Conservation (phyloP, 2,329 filamentous ascomycete genomes). For the Neofusicoccum laricinum region DNA sequence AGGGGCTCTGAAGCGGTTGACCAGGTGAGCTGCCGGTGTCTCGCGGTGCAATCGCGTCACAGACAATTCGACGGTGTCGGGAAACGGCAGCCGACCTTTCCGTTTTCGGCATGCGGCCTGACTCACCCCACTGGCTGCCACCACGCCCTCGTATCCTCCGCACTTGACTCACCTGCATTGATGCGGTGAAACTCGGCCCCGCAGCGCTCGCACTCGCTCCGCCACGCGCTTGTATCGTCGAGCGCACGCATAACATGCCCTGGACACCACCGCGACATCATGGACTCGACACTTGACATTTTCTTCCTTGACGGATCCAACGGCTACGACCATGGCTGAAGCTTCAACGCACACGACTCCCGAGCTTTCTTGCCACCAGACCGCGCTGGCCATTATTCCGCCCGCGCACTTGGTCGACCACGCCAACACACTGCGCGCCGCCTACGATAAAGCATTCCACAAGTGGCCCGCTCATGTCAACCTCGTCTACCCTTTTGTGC, state of each 20-base stretch:
- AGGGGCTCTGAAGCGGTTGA: too few relatives aligned
- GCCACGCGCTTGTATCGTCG: not conserved
- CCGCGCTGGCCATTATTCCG: constrained; percentile 60
- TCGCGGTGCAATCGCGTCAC: too few relatives aligned
- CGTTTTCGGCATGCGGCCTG: not conserved
- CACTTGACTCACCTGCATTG: not conserved
- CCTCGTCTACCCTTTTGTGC: constrained; percentile 64
- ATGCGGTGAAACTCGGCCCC: not conserved
- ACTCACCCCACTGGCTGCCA: not conserved
- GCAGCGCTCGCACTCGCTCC: too few relatives aligned
- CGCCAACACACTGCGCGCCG: constrained; percentile 55
- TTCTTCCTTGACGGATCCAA: not conserved
- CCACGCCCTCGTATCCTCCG: not conserved
- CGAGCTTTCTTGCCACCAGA: constrained; percentile 49
- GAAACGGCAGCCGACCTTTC: not conserved
- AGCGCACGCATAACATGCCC: not conserved
- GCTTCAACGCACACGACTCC: not conserved
- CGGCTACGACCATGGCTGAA: not conserved
- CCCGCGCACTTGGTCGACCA: constrained; percentile 47
- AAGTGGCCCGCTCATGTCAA: constrained; percentile 68
- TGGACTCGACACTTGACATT: not conserved
- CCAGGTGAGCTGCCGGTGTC: too few relatives aligned
- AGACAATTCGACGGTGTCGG: not conserved
- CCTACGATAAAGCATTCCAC: constrained; percentile 60
- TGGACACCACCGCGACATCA: not conserved